Evolutionary conservation across 2,329 filamentous ascomycete genomes (phyloP).

Genomic region (Monilinia aucupariae): DNA sequence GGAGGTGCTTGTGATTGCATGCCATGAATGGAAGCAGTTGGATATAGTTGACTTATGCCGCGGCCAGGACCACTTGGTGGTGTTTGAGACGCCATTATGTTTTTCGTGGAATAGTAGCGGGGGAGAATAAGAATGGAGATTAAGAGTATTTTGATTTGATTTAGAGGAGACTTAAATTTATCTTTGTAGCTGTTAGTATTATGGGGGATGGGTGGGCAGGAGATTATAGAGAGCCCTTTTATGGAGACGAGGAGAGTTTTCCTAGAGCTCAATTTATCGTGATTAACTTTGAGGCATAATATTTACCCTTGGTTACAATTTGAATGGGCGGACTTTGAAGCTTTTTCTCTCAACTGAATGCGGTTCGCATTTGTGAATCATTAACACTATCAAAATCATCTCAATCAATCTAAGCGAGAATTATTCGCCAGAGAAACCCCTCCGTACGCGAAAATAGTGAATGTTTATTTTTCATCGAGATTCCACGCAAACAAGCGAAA

Average conservation of each 20-base stretch:
- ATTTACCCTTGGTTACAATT: background rate
- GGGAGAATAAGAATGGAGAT: too few relatives aligned
- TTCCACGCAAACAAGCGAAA: background rate
- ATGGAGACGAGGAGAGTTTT: background rate
- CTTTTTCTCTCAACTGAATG: background rate
- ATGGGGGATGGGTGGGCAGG: background rate
- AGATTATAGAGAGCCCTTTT: background rate
- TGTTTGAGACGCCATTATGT: background rate
- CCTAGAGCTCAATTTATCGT: background rate
- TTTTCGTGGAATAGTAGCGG: too few relatives aligned
- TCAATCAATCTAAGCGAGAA: background rate
- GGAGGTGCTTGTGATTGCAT: background rate
- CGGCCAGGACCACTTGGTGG: background rate
- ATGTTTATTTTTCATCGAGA: background rate
- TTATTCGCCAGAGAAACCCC: background rate
- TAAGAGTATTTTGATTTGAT: background rate
- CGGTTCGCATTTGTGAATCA: background rate
- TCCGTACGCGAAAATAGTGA: background rate
- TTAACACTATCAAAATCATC: background rate
- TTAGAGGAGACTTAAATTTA: background rate
- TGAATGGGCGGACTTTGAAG: background rate
- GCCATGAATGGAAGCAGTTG: background rate
- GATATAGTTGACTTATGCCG: slow-evolving; percentile 1
- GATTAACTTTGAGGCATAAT: background rate
- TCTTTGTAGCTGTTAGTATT: background rate